Evolutionary conservation across 1,139 yeast species (phyloP).

Genomic region (Yamadazyma diospyri): DNA sequence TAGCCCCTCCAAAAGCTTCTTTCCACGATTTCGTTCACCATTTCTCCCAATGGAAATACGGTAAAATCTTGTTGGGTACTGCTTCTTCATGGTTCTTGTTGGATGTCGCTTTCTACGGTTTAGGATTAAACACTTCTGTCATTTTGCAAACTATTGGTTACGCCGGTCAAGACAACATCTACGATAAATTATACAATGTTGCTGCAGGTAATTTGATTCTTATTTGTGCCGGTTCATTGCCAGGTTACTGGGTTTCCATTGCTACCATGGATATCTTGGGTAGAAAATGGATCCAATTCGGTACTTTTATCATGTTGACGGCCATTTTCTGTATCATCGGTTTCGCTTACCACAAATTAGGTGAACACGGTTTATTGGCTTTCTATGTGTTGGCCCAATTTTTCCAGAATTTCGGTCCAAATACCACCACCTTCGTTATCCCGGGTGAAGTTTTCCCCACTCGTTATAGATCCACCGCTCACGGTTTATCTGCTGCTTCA

Average conservation of each 20-base stretch:
- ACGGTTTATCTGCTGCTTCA: constrained; percentile 92
- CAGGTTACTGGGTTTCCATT: constrained; percentile 84
- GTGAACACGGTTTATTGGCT: constrained; percentile 62
- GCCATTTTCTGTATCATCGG: constrained; percentile 69
- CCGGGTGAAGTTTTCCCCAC: constrained; percentile 99
- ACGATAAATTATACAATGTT: constrained; percentile 64
- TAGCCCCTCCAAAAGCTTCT: constrained; percentile 57
- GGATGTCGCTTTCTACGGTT: constrained; percentile 94
- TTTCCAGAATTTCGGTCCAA: constrained; percentile 92
- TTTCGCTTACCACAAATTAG: constrained; percentile 68
- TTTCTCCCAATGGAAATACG: constrained; percentile 85
- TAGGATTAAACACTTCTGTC: constrained; percentile 73
- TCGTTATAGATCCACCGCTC: constrained; percentile 96
- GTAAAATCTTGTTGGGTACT: constrained; percentile 84
- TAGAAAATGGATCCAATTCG: constrained; percentile 75
- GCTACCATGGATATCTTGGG: constrained; percentile 77
- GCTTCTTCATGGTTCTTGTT: constrained; percentile 96
- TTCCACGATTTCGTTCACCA: constrained; percentile 60
- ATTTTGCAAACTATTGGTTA: constrained; percentile 84
- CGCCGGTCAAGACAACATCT: constrained; percentile 65
- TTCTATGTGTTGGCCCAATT: constrained; percentile 75
- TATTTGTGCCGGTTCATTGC: constrained; percentile 87
- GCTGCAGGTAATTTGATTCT: constrained; percentile 88
- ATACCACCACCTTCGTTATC: constrained; percentile 89
- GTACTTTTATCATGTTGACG: constrained; percentile 70